Base-by-base conservation (phyloP, 1,284 basidiomycete genomes). In the Ceratobasidium sp. region DNA sequence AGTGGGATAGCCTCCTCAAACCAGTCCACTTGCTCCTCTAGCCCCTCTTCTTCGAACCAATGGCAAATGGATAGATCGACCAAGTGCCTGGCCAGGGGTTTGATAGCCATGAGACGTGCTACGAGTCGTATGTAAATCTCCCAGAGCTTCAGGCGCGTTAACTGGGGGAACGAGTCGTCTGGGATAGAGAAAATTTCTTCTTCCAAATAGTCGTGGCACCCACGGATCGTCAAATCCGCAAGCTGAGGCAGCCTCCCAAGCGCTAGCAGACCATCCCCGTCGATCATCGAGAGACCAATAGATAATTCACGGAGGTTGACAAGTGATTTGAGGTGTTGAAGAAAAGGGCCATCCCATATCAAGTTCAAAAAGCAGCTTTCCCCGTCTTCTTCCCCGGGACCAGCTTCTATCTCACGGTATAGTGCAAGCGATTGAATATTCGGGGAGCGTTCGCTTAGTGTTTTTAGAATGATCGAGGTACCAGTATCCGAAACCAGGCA, bases 331-430 rank as follows among this genome's bases (percentile, higher is more conserved):
- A 54, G 14, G 28, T 54, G 28, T 11, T 21, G 51, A 3, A 54
- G 51, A 54, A 30, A 54, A 23, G 51, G 51, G 25, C 51, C 51
- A 54, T 21, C 11, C 51, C 51, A 54, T 23, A 54, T 54, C 25
- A 54, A 28, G 18, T 54, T 54, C 14, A 54, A 23, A 14, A 54
- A 54, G 25, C 51, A 54, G 25, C 51, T 54, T 23, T 54, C 51
- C 18, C 51, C 51, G 30, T 54, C 51, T 14, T 21, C 28, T 14
- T 54, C 25, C 25, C 25, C 51, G 30, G 28, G 23, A 18, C 28
- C 28, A 33, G 25, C 28, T 30, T 23, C 23, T 14, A 21, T 28
- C 51, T 54, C 12, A 30, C 23, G 51, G 28, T 54, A 54, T 14
- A 54, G 14, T 14, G 25, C 21, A 6, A 54, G 51, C 6, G 51